A percentile compares a stretch with the other conserved stretches of the same genome.
Evolutionary conservation across 2,329 filamentous ascomycete genomes (phyloP).

Genomic region (Pestalotiopsis sp.): DNA sequence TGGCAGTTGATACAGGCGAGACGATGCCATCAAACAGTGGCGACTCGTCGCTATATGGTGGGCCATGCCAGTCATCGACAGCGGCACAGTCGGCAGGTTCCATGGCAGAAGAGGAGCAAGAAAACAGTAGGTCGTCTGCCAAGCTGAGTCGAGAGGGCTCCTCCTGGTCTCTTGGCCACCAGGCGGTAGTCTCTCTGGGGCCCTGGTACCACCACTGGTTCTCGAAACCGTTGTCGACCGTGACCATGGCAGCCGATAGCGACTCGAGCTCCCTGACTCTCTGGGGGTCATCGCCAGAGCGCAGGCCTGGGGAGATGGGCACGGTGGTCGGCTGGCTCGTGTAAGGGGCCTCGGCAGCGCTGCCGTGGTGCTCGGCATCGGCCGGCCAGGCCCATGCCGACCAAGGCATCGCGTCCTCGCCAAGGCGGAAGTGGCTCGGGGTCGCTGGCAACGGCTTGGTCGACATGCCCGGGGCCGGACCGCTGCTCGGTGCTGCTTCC

Average conservation of each 20-base stretch:
- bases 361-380: slow-evolving; percentile 29
- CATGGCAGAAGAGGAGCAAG: slow-evolving; percentile 19
- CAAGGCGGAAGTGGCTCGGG: slow-evolving; percentile 43
- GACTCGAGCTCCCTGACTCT: slow-evolving; percentile 46
- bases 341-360: slow-evolving; percentile 20
- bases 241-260: slow-evolving; percentile 56
- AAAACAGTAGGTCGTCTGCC: slow-evolving; percentile 28
- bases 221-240: slow-evolving; percentile 61
- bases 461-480: slow-evolving; percentile 19
- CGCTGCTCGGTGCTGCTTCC: slow-evolving; percentile 14
- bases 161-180: slow-evolving; percentile 22
- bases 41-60: slow-evolving; percentile 15
- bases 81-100: slow-evolving; percentile 23
- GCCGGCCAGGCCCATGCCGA: slow-evolving; percentile 38
- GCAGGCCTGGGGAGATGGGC: slow-evolving; percentile 22
- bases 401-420: slow-evolving; percentile 53
- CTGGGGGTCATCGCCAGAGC: slow-evolving; percentile 36
- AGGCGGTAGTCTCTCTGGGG: slow-evolving; percentile 28
- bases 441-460: slow-evolving; percentile 47
- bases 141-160: slow-evolving; percentile 22
- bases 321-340: slow-evolving; percentile 26
- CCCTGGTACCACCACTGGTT: slow-evolving; percentile 61
- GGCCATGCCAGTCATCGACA: slow-evolving; percentile 15
- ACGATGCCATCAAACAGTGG: slow-evolving; percentile 29
- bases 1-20: slow-evolving; percentile 39